Base-by-base conservation (phyloP, 2,329 filamentous ascomycete genomes). In the Penicillium sp. region DNA sequence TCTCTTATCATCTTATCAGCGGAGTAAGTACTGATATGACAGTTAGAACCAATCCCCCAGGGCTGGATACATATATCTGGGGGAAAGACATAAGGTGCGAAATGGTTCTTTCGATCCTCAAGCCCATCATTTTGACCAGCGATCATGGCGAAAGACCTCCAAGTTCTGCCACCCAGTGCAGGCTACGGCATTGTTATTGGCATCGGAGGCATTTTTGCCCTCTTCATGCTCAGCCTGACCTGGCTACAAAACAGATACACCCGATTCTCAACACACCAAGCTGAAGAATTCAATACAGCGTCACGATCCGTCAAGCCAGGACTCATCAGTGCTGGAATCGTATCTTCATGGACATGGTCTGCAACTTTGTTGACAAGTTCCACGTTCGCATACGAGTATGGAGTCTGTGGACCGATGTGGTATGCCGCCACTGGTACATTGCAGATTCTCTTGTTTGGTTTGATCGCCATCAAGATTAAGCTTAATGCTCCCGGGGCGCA, bases 101-200 rank as follows among this genome's bases (percentile, higher is more conserved):
- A 41, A 21, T 11, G 19, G 6, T 7, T 41, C 39, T 9, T 3
- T 41, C 1, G 22, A 9, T 19, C 5, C 7, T 13, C 19, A 21
- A 21, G 4, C 5, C 39, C 19, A 41, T 11, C 39, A 14, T 21
- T 3, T 14, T 4, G 4, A 58, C 39, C 19, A 11, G 9, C 7
- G 7, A 39, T 3, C 51, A 65, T 60, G 63, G 53, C 41, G 4
- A 13, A 56, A 45, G 59, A 58, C 3, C 56, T 67, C 19, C 63
- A 56, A 35, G 60, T 67, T 21, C 62, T 67, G 3, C 57, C 63
- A 41, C 69, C 73, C 1, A 77, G 77, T 11, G 77, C 76, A 7
- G 80, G 80, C 41, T 82, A 82, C 70, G 80, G 79, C 60, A 77
- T 75, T 57, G 76, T 82, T 14, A 75, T 80, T n/a, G 80, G 80